Base-by-base conservation (phyloP, 2,329 filamentous ascomycete species). In the Ceratocystis papillata region DNA sequence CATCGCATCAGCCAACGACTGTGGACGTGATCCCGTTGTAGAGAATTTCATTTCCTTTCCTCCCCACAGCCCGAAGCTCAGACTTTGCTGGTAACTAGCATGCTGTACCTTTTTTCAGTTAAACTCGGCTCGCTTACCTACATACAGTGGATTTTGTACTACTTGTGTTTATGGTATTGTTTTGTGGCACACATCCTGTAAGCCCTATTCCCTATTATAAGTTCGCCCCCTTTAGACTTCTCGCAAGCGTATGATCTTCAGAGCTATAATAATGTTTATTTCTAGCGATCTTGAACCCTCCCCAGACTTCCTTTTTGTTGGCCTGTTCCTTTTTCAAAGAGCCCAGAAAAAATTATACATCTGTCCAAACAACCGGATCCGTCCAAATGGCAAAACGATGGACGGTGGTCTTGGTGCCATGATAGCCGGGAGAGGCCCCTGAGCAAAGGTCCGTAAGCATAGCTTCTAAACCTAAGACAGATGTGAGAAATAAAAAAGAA, bases 51-150 rank as follows among this genome's bases (percentile, higher is more conserved):
- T n/a, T 50, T 50, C 46, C 46, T 50, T n/a, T n/a, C 46, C 46
- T 50, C 17, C 7, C 46, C 46, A n/a, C 20, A n/a, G 17, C 46
- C 46, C 46, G 20, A 22, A 55, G 50, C 50, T 55, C 50, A 55
- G 50, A 25, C 20, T 55, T 55, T 25, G 48, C 20, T 53, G 22
- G 10, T 22, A 25, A 30, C 12, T 28, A 30, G 17, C 53, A 57
- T 30, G 53, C 17, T 57, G 53, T 57, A 57, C 22, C 53, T 30
- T 57, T 57, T 57, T 30, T 5, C 10, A 28, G 53, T 15, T 30
- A 57, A 57, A 57, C 53, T 57, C 53, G 25, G 53, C 53, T 57
- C 53, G 22, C 53, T 57, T 57, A 57, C 53, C 53, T 57, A 30
- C 22, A 28, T 30, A 57, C 25, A 57, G 25, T 30, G 53, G 25